These are phyloP conservation scores for Fagopyrum tataricum DNA, from an alignment of 148 eudicot genomes.

Conservation along the genomic window DNA sequence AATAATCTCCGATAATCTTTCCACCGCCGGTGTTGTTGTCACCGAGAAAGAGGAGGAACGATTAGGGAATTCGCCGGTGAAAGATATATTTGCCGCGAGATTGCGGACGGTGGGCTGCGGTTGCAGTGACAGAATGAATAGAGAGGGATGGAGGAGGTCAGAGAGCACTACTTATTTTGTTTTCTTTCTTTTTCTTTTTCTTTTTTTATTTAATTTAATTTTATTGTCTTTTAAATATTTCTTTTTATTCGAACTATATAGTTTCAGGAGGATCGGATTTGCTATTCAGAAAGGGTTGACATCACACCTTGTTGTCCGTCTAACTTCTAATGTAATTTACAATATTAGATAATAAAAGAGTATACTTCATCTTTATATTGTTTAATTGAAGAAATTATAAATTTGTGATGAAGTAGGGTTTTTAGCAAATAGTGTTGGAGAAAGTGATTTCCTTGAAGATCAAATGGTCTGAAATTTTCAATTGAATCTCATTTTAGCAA, in stretches of 20 bases:
- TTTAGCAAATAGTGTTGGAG: too few species aligned
- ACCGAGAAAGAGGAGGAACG: neutral
- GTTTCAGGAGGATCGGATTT: too few species aligned
- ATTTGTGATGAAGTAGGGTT: too few species aligned
- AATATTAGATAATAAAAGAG: too few species aligned
- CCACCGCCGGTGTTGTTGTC: neutral
- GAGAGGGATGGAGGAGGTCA: slow-evolving; percentile 2
- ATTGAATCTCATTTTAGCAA: too few species aligned
- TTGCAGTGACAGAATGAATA: neutral
- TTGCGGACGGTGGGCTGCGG: slow-evolving; percentile 10
- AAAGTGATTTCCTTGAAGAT: too few species aligned
- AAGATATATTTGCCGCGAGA: slow-evolving; percentile 3
- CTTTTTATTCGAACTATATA: neutral
- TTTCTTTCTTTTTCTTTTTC: neutral
- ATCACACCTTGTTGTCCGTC: too few species aligned
- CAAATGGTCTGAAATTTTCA: too few species aligned
- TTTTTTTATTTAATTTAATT: neutral
- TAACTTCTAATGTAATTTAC: too few species aligned
- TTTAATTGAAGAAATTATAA: too few species aligned
- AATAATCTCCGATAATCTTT: neutral
- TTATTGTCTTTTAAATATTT: neutral
- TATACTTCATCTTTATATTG: too few species aligned
- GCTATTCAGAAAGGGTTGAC: too few species aligned
- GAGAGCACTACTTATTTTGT: slow-evolving; percentile 7
- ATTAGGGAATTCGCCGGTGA: neutral